Evolutionary conservation across 495 filamentous ascomycete genomes (phyloP), one percentile per base, ranked within the genome.

Genomic region (Penicillium chermesinum): DNA sequence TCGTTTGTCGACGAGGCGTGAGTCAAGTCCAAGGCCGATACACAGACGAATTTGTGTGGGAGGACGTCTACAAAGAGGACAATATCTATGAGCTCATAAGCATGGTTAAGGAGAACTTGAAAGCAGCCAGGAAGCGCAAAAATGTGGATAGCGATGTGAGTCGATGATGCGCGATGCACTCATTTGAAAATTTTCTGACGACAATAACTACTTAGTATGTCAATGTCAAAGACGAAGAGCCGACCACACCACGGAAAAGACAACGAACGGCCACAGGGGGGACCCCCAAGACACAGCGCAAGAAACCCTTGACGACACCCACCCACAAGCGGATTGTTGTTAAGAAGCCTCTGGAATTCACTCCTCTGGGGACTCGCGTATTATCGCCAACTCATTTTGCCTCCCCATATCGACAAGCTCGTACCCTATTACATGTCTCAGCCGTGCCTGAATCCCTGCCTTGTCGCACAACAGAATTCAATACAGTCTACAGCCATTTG

Each of bases 341-440:
- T 41, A 98, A 96, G 63, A 95, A 89, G 51, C 85, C 89, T 4
- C 80, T 98, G 33, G 90, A 96, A 63, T 96, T 96, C 63, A 98
- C 93, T 0, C 93, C 93, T 0, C 76, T 98, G 8, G 89, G 89
- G 2, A 97, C 90, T 18, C 83, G 94, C 32, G 71, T 86, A 18
- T 81, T 99, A 41, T 87, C 87, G 10, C 88, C 89, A 1, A 69
- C 78, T 6, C 81, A 88, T 57, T 77, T 85, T 43, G 78, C 85
- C n/a, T 81, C 88, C 8, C 94, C 94, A 3, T 96, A 95, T 65
- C 89, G 91, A 49, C 78, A 94, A 46, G 94, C 91, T 30, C 88
- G 94, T 19, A 86, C 83, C 22, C 80, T 86, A 21, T 80, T 99
- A 2, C 94, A 99, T 62, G 94, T 97, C 30, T 91, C 94, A 7